Conservation (phyloP, 1,284 basidiomycete genomes). For the Athelia psychrophila region DNA sequence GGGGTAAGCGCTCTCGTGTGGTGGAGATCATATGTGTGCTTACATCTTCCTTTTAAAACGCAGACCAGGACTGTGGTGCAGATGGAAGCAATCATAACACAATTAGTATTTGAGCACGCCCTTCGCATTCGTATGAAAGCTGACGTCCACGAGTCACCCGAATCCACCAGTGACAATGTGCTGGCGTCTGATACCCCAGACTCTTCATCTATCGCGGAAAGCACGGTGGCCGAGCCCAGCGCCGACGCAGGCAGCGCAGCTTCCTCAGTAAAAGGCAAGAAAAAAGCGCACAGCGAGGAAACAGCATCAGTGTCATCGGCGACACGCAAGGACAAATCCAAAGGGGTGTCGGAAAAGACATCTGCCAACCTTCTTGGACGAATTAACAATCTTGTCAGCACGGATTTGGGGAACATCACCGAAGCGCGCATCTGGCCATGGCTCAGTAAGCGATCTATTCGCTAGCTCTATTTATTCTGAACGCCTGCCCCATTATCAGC, state of each 20-base stretch:
- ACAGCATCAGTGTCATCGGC: no score
- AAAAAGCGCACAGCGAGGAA: conserved; percentile 15
- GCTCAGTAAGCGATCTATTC: conserved; percentile 16
- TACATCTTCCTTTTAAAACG: neutral
- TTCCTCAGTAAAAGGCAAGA: conserved; percentile 22
- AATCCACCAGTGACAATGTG: neutral
- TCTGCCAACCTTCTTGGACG: conserved; percentile 46
- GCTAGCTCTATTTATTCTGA: neutral
- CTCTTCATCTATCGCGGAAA: conserved; percentile 1
- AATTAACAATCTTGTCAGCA: conserved; percentile 57
- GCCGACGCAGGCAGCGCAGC: conserved; percentile 3
- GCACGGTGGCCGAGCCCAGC: neutral
- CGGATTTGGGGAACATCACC: conserved; percentile 43
- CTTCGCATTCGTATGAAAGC: conserved; percentile 49
- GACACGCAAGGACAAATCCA: neutral
- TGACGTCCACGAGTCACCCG: conserved; percentile 18
- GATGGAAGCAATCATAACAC: conserved; percentile 47
- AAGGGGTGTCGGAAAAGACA: conserved; percentile 4
- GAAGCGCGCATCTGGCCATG: conserved; percentile 40
- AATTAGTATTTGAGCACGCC: conserved; percentile 56
- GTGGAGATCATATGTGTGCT: neutral
- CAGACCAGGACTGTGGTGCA: conserved; percentile 17
- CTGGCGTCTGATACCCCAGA: neutral
- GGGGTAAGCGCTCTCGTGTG: conserved; percentile 5
- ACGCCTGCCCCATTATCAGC: conserved; percentile 12